Base-by-base conservation (phyloP, 23 red algal species). In the Gracilaria caudata region DNA sequence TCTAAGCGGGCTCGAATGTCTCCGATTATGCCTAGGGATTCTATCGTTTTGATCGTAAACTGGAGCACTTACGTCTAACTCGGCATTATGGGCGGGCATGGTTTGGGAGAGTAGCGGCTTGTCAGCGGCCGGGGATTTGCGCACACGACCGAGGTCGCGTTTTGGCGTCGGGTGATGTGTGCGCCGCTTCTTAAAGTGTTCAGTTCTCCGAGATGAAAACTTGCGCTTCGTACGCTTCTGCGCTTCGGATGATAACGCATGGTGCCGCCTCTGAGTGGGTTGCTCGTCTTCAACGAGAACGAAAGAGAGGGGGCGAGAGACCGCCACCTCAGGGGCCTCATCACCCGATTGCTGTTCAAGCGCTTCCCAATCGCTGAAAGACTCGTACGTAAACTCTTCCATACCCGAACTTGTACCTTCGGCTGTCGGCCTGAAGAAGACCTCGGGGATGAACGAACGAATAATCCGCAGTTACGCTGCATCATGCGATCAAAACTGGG, bases 221-320 rank as follows among this genome's bases (percentile, higher is more conserved):
- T 3, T 57, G 6, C 17, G 6, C 54, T 57, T 57, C 17, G 54
- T 12, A 20, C 54, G 54, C 11, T 21, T n/a, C n/a, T n/a, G n/a
- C n/a, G n/a, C 54, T n/a, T 57, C 61, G 14, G 61, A 14, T 14
- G 32, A 19, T 35, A 30, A 35, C 17, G 61, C 30, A n/a, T n/a
- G 32, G 2, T 26, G 0, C 21, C 8, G 30, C 3, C 7, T 37
- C 1, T 16, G 21, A 17, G 30, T 66, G 61, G 61, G 61, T 66
- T 66, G 9, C 11, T 66, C 61, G 11, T 66, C 61, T 66, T 66
- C 30, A 30, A 66, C 61, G 61, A 66, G 61, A 66, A 66, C 61
- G 61, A 66, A 66, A 11, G 61, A 66, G 25, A 66, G 29, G 8
- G 58, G 58, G 7, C 58, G 61, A 19, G 61, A 14, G 26, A 7